phyloP scores from a whole-genome alignment of 2,329 filamentous ascomycete species.

The Ophiostoma sp. region DNA sequence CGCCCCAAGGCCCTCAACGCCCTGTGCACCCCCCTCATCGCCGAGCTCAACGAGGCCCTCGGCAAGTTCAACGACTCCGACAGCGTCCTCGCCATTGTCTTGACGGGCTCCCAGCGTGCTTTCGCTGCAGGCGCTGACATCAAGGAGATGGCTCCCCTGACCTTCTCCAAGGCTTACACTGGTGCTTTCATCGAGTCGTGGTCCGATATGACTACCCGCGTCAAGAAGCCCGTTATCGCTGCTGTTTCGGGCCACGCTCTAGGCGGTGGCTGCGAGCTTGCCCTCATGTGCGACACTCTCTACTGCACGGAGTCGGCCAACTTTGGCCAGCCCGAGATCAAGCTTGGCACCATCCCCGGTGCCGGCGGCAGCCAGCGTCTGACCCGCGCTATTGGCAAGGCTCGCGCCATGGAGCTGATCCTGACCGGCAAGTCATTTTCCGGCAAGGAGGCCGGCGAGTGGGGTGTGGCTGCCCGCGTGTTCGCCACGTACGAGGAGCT shows the following conservation, averaged over 20 bases:
- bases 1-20: constrained; percentile 95
- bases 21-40: constrained; percentile 85
- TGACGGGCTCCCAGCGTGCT: constrained; percentile 86
- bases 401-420: constrained; percentile 87
- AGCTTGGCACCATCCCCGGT: constrained; percentile 87
- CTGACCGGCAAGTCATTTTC: constrained; percentile 82
- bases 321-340: constrained; percentile 97
- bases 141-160: constrained; percentile 96
- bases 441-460: constrained; percentile 80
- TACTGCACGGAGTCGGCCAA: constrained; percentile 80
- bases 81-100: constrained; percentile 71
- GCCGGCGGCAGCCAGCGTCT: constrained; percentile 89
- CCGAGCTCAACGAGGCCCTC: constrained; percentile 81
- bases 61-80: constrained; percentile 67
- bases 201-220: constrained; percentile 77
- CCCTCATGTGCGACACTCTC: constrained; percentile 95
- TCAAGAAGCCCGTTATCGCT: constrained; percentile 93
- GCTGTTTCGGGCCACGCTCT: constrained; percentile 94
- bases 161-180: constrained; percentile 84
- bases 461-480: constrained; percentile 83
- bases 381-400: constrained; percentile 79
- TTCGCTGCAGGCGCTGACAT: constrained; percentile 98
- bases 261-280: constrained; percentile 92
- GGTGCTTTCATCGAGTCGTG: constrained; percentile 93
- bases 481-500: constrained; percentile 80